Conservation (phyloP, 345 rosid genomes). For the Punica granatum region DNA sequence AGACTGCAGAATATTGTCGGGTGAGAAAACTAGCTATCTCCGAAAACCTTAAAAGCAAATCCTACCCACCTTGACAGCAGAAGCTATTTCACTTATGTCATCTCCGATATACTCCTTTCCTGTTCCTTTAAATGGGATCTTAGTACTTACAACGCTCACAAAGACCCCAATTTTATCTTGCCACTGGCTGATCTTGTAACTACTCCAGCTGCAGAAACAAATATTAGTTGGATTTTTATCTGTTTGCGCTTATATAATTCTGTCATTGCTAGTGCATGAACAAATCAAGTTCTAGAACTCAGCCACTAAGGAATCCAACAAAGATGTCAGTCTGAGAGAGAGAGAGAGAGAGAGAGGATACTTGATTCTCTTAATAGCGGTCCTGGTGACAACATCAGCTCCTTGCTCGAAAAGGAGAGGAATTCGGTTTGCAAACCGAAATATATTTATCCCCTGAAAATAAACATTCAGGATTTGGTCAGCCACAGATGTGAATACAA, state of each 20-base stretch:
- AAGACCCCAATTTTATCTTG: constrained; percentile 92
- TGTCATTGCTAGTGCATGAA: neutral
- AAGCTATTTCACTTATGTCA: constrained; percentile 86
- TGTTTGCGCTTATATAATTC: neutral
- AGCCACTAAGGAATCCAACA: constrained; percentile 1
- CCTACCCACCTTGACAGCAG: constrained; percentile 70
- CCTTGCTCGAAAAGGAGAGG: constrained; percentile 99
- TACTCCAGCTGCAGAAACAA: constrained; percentile 59
- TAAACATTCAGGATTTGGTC: neutral
- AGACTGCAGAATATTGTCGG: constrained; percentile 34
- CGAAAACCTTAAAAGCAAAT: neutral
- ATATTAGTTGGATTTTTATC: neutral
- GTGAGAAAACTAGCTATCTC: constrained; percentile 14
- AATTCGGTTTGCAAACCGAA: constrained; percentile 91
- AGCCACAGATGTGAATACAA: neutral
- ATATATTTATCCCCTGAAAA: constrained; percentile 77
- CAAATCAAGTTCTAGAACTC: neutral
- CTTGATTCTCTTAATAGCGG: constrained; percentile 89
- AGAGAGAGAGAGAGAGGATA: constrained; percentile 19
- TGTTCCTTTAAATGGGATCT: constrained; percentile 94
- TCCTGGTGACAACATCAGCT: constrained; percentile 94
- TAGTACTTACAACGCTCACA: constrained; percentile 92
- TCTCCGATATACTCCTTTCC: constrained; percentile 98
- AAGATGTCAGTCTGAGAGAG: neutral
- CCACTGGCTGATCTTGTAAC: constrained; percentile 86